A percentile compares a stretch with the other conserved stretches of the same genome.
These are phyloP conservation scores for Daldinia vernicosa DNA, from an alignment of 495 filamentous ascomycete species.

Conservation along the genomic window DNA sequence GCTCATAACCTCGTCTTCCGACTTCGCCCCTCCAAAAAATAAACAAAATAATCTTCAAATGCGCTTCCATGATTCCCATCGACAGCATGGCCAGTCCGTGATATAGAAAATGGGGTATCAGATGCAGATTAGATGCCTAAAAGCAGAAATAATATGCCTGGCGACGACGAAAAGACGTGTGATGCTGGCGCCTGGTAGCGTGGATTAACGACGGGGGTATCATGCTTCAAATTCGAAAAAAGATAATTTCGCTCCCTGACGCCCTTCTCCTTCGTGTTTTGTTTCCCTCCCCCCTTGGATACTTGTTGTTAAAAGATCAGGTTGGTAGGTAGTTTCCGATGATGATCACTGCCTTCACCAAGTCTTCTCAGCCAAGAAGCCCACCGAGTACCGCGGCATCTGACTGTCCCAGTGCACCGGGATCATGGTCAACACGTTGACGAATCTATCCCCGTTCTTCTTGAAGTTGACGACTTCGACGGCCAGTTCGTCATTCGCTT, in stretches of 20 bases:
- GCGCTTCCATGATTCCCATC: not conserved
- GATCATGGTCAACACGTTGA: constrained; percentile 59
- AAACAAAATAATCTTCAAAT: not conserved
- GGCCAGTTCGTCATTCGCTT: constrained; percentile 51
- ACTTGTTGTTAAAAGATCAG: not conserved
- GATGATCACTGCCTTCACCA: constrained; percentile 10
- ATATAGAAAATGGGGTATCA: constrained; percentile 42
- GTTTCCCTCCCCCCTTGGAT: not conserved
- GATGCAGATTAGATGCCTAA: constrained; percentile 40
- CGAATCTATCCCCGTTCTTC: constrained; percentile 56
- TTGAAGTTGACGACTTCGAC: constrained; percentile 60
- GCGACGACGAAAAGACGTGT: not conserved
- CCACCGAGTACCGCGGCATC: constrained; percentile 50
- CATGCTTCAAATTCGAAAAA: constrained; percentile 16
- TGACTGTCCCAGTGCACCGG: constrained; percentile 50
- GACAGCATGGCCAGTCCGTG: constrained; percentile 9
- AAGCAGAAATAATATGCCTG: constrained; percentile 33
- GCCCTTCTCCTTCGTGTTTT: not conserved
- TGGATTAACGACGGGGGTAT: constrained; percentile 29
- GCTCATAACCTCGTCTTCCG: too few species aligned
- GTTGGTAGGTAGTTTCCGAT: not conserved
- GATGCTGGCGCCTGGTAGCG: constrained; percentile 28
- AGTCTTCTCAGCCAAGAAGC: constrained; percentile 53
- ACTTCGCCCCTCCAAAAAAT: too few species aligned
- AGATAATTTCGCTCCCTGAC: constrained; percentile 4